Evolutionary conservation across 345 rosid species (phyloP), one percentile per base, ranked within the genome.

Genomic region (Gossypium stocksii): DNA sequence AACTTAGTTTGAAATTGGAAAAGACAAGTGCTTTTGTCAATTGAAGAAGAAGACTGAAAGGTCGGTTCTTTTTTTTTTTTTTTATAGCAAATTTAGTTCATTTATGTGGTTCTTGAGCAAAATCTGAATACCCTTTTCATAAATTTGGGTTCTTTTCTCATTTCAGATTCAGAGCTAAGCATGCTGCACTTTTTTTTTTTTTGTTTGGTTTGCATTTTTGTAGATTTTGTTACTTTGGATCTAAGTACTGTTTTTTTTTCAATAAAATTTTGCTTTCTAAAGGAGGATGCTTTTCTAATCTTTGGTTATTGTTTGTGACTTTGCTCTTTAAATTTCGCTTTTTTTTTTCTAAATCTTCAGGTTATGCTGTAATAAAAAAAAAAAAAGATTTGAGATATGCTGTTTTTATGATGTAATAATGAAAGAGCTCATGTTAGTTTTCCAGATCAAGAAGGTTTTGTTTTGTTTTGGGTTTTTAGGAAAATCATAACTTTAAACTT

Each of bases 11-110:
- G 56, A 52, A 56, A 19, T 14, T 48, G 44, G 20, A 19, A 34
- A 64, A 74, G 62, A 15, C 20, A 4, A 60, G 46, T 16, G n/a
- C 60, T 61, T 62, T 73, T 73, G 22, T 34, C 60, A 45, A 29
- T 15, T 71, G 27, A 23, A 57, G 63, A 54, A 44, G 2, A 3
- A n/a, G 56, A 14, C 17, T 10, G 29, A 63, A 53, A 65, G 76
- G 76, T 73, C 7, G 15, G 49, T 15, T 72, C 11, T 43, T 57
- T 68, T 49, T 9, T 48, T 14, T 9, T 25, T 2, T 29, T 44
- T 52, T 29, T 29, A 52, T 29, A 17, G 16, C 16, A 17, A 27
- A 25, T 57, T 57, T 20, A 22, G 29, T 22, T 57, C 29, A 57
- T 20, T 56, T 8, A 20, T 19, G 60, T 56, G 9, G 60, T 19